These are phyloP conservation scores for Arabidopsis suecica DNA, from an alignment of 345 rosid genomes.

Conservation along the genomic window DNA sequence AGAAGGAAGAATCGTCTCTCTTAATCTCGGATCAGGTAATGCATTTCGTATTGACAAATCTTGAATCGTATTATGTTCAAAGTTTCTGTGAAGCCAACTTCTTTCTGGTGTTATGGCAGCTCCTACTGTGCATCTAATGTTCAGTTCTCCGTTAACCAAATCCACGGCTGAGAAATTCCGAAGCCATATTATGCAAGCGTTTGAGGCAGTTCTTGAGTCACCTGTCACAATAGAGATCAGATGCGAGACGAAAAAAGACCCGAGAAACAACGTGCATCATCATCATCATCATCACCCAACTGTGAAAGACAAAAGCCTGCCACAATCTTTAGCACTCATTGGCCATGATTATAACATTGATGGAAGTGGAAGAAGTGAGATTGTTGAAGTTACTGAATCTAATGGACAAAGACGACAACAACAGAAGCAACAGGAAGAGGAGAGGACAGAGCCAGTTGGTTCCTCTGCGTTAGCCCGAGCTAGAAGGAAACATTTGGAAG, in stretches of 20 bases:
- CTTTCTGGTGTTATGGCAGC: conserved; percentile 61
- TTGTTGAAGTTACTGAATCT: conserved; percentile 68
- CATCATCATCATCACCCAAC: conserved; percentile 29
- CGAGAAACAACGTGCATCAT: conserved; percentile 33
- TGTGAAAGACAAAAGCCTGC: conserved; percentile 43
- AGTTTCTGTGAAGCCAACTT: not conserved
- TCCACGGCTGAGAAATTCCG: conserved; percentile 82
- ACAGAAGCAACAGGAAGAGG: conserved; percentile 34
- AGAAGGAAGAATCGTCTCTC: conserved; percentile 86
- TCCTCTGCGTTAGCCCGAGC: conserved; percentile 43
- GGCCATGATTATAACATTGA: conserved; percentile 35
- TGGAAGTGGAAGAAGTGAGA: conserved; percentile 68
- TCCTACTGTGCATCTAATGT: conserved; percentile 83
- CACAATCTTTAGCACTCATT: conserved; percentile 45
- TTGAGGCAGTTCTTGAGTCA: conserved; percentile 83
- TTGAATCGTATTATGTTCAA: conserved; percentile 1
- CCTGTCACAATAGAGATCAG: conserved; percentile 85
- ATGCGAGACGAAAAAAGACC: conserved; percentile 61
- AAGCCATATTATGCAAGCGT: conserved; percentile 77
- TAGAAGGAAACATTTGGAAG: conserved; percentile 64
- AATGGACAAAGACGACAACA: conserved; percentile 46
- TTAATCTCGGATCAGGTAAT: conserved; percentile 89
- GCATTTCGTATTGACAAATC: not conserved
- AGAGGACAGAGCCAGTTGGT: conserved; percentile 37
- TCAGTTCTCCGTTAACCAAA: conserved; percentile 72